Conservation (phyloP, 2,329 filamentous ascomycete species). For the Pseudopyricularia javanii region DNA sequence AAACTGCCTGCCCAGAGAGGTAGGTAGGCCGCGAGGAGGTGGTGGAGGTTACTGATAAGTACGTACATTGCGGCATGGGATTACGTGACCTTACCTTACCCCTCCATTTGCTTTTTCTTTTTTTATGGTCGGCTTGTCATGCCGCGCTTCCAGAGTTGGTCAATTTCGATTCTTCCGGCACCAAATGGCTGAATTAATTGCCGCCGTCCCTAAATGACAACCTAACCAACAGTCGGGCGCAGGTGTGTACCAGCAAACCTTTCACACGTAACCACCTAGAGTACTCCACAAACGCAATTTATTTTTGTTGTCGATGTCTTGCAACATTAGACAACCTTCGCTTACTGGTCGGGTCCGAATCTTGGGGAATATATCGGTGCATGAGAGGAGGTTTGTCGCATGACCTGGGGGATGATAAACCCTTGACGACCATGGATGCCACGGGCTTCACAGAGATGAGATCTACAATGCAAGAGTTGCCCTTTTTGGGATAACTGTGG, state of each 20-base stretch:
- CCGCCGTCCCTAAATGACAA: neutral
- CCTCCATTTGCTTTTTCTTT: neutral
- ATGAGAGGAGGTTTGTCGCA: neutral
- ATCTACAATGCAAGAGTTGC: too few species aligned
- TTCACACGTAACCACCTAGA: neutral
- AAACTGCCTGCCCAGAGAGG: too few species aligned
- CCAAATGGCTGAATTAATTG: neutral
- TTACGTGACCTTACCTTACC: neutral
- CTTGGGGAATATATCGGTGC: neutral
- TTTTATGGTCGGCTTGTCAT: neutral
- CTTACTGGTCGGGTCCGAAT: neutral
- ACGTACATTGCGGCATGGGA: neutral
- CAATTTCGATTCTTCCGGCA: neutral
- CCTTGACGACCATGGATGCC: too few species aligned
- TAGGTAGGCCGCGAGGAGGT: too few species aligned
- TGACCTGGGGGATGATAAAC: neutral
- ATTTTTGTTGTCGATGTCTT: neutral
- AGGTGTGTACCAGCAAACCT: neutral
- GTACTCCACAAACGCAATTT: neutral
- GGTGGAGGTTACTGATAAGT: too few species aligned
- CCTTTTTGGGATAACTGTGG: too few species aligned
- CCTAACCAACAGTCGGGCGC: neutral
- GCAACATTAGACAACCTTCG: neutral
- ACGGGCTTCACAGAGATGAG: too few species aligned
- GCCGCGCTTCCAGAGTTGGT: neutral